These are phyloP conservation scores for Stropharia rugosoannulata DNA, from an alignment of 768 basidiomycete species.

Conservation along the genomic window DNA sequence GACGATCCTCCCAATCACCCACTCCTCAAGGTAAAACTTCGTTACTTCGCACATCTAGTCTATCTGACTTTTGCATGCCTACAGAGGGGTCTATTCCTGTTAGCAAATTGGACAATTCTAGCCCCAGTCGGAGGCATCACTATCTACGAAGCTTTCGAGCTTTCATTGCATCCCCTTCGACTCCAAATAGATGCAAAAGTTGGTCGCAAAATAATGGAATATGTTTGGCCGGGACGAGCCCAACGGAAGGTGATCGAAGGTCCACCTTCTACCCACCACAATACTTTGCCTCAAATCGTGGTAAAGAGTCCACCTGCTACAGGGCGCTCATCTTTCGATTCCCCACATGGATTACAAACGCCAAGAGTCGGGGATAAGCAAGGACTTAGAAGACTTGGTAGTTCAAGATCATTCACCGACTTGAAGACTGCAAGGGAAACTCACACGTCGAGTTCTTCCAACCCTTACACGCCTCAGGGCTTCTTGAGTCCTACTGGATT, in stretches of 20 bases:
- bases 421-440: conserved; percentile 46
- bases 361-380: conserved; percentile 10
- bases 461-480: conserved; percentile 24
- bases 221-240: conserved; percentile 75
- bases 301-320: conserved; percentile 23
- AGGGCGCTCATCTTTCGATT: conserved; percentile 50
- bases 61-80: conserved; percentile 1
- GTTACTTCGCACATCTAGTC: neutral
- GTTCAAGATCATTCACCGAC: conserved; percentile 73
- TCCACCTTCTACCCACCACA: conserved; percentile 16
- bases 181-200: conserved; percentile 85
- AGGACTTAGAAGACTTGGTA: conserved; percentile 48
- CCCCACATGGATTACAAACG: conserved; percentile 36
- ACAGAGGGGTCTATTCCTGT: conserved; percentile 70
- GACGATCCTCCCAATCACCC: conserved; percentile 70
- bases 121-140: conserved; percentile 92
- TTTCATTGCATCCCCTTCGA: conserved; percentile 82
- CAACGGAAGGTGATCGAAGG: conserved; percentile 24
- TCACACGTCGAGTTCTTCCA: conserved; percentile 24
- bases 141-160: conserved; percentile 80
- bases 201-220: conserved; percentile 82
- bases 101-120: conserved; percentile 80
- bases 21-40: conserved; percentile 59
- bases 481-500: conserved; percentile 23
- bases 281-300: conserved; percentile 15